phyloP scores from a whole-genome alignment of 2,329 filamentous ascomycete genomes.

The Pseudopyricularia javanii region DNA sequence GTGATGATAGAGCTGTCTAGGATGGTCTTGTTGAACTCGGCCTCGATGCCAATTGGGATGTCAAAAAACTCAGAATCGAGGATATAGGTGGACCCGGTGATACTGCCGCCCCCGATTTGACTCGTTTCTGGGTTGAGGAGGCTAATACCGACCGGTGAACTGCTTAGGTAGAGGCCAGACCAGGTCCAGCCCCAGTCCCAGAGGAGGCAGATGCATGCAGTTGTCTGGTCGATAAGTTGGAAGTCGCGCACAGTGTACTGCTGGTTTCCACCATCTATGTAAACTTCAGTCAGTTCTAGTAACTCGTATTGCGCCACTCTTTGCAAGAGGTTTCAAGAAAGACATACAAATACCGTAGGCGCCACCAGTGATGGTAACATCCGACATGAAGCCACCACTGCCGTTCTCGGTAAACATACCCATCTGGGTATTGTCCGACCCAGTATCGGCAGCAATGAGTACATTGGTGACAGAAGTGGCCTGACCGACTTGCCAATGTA shows the following conservation, averaged over 20 bases:
- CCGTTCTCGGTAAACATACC: constrained; percentile 80
- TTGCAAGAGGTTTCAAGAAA: no score
- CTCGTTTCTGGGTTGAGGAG: no score
- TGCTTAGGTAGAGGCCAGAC: background rate
- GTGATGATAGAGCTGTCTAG: background rate
- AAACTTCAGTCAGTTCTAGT: background rate
- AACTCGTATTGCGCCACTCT: no score
- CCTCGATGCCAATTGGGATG: background rate
- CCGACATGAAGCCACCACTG: constrained; percentile 72
- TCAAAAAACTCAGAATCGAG: background rate
- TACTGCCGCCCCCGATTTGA: background rate
- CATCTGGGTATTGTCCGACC: constrained; percentile 55
- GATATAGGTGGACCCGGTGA: background rate
- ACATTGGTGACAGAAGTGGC: constrained; percentile 73
- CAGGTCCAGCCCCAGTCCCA: constrained; percentile 7
- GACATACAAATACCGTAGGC: constrained; percentile 50
- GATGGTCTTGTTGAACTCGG: background rate
- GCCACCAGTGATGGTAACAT: constrained; percentile 74
- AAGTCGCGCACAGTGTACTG: constrained; percentile 5
- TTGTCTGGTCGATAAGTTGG: constrained; percentile 6
- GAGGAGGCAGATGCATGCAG: background rate
- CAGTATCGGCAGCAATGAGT: constrained; percentile 48
- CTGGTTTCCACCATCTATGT: constrained; percentile 7
- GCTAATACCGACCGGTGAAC: background rate
- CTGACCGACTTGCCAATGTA: constrained; percentile 81